Base-by-base conservation (phyloP, 75 land plant genomes). In the Cunninghamia lanceolata region DNA sequence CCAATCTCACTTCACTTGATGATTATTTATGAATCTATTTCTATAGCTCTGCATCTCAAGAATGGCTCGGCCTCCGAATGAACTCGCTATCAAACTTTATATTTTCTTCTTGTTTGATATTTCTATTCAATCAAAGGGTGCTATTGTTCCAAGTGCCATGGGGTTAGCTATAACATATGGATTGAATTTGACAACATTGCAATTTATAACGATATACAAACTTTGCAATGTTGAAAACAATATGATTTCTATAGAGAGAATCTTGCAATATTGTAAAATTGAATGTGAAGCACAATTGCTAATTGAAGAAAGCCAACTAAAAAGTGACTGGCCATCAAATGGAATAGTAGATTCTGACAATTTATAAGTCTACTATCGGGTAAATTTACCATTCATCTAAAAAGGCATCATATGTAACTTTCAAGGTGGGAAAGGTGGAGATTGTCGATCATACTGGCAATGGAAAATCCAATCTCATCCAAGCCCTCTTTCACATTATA, bases 21-120 rank as follows among this genome's bases (percentile, higher is more conserved):
- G 88, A 25, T 43, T 92, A 93, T 84, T 88, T 91, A 38, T 84
- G 95, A 39, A 95, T 97, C 0, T 85, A 81, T 52, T 95, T 95
- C 84, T 90, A 95, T 85, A 91, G 36, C 82, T 92, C 92, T 66
- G 93, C 88, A 39, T 95, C 99, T 47, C 95, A 91, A 89, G 96
- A 93, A 71, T 97, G 99, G 99, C 87, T 97, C 6, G n/a, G n/a
- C n/a, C n/a, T n/a, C n/a, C n/a, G n/a, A n/a, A n/a, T n/a, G n/a
- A n/a, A n/a, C n/a, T n/a, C n/a, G n/a, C n/a, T n/a, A n/a, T n/a
- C n/a, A n/a, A n/a, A n/a, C n/a, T n/a, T n/a, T n/a, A n/a, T n/a
- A 9, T 45, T 45, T 85, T 87, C 95, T 13, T 88, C 91, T 46
- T 91, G 93, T 59, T 90, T 97, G 88, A 45, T 93, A 19, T 86